These are phyloP conservation scores for Neurospora africana DNA, from an alignment of 495 filamentous ascomycete species.

Conservation along the genomic window DNA sequence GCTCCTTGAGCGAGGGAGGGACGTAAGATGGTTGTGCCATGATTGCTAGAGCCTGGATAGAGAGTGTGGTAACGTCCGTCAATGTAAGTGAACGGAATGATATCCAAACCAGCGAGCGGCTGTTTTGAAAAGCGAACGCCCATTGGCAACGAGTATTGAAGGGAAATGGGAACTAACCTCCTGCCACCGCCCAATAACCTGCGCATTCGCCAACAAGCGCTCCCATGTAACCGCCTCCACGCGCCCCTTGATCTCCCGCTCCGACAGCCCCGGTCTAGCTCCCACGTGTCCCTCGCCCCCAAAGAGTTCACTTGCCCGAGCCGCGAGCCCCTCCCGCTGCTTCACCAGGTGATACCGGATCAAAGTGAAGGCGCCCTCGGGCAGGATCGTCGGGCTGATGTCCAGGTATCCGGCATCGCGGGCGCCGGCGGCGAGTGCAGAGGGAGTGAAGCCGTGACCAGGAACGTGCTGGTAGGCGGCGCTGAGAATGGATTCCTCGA, in stretches of 20 bases:
- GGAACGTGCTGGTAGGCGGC: constrained; percentile 73
- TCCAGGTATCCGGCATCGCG: constrained; percentile 78
- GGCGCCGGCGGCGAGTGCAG: constrained; percentile 64
- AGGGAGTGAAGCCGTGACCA: constrained; percentile 64
- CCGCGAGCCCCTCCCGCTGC: constrained; percentile 39
- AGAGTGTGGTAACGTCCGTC: background rate
- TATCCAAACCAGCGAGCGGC: background rate
- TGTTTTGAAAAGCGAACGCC: background rate
- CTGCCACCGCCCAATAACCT: constrained; percentile 66
- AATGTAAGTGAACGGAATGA: background rate
- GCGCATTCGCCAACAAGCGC: constrained; percentile 59
- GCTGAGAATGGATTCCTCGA: constrained; percentile 69
- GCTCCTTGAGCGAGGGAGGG: constrained; percentile 65
- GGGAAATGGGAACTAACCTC: constrained; percentile 47
- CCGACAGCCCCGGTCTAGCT: constrained; percentile 22
- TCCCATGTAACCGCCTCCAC: constrained; percentile 58
- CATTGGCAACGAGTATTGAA: background rate
- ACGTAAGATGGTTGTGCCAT: constrained; percentile 75
- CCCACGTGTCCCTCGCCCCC: constrained; percentile 6
- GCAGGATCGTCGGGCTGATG: constrained; percentile 71
- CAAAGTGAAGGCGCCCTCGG: constrained; percentile 68
- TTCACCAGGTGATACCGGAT: constrained; percentile 72
- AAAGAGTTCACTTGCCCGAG: constrained; percentile 19
- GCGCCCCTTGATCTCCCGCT: constrained; percentile 28
- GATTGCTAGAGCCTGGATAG: constrained; percentile 64